Percentiles rank a stretch among this genome's conserved stretches.
Conservation (phyloP, 139 green algal species). For the Chlamydomonas applanata region DNA sequence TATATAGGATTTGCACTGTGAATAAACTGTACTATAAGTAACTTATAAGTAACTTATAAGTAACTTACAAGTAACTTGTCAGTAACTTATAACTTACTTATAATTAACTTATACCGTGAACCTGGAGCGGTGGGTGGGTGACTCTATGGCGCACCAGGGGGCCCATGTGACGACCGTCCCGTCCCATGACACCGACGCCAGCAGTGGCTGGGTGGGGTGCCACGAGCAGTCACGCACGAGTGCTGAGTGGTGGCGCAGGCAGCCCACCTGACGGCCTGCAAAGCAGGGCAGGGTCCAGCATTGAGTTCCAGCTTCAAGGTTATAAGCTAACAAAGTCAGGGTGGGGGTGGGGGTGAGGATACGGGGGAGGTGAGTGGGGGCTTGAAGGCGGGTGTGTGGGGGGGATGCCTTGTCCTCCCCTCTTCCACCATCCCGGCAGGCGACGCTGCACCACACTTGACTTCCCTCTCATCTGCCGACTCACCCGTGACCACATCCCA, state of each 20-base stretch:
- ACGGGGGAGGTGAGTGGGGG: no score
- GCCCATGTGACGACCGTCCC: constrained; percentile 67
- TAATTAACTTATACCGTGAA: no score
- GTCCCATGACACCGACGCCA: constrained; percentile 80
- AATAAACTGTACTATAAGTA: no score
- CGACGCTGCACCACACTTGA: neutral
- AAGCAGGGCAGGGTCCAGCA: neutral
- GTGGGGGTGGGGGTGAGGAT: neutral
- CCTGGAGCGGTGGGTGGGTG: no score
- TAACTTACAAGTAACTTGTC: no score
- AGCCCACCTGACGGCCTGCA: neutral
- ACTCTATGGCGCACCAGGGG: neutral
- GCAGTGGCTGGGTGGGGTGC: constrained; percentile 79
- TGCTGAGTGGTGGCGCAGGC: constrained; percentile 54
- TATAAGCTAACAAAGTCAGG: neutral
- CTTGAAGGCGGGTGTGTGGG: no score
- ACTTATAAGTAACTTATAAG: no score
- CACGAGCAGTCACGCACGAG: constrained; percentile 87
- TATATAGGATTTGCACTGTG: no score
- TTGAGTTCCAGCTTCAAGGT: neutral
- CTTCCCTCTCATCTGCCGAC: constrained; percentile 22
- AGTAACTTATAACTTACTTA: no score
- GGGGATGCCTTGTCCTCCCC: neutral
- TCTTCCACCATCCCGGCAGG: neutral
- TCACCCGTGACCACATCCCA: constrained; percentile 84